phyloP scores from a whole-genome alignment of 2,329 filamentous ascomycete genomes.

The Colletotrichum simmondsii region DNA sequence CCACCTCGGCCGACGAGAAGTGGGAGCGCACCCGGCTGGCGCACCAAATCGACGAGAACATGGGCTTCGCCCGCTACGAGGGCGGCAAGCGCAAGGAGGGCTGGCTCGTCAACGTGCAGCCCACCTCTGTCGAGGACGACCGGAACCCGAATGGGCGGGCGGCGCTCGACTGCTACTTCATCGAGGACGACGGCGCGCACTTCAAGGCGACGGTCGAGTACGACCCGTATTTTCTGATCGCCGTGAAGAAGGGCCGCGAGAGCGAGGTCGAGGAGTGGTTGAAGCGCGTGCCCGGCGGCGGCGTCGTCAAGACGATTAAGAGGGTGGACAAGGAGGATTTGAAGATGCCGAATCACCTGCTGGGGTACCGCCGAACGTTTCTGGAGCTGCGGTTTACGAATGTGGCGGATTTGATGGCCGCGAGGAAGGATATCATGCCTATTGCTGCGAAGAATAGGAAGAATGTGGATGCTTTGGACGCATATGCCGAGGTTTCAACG shows the following conservation, averaged over 20 bases:
- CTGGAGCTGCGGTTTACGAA: slow-evolving; percentile 89
- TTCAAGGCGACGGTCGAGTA: slow-evolving; percentile 98
- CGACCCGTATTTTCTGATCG: slow-evolving; percentile 95
- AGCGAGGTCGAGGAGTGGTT: slow-evolving; percentile 97
- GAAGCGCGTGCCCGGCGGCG: slow-evolving; percentile 80
- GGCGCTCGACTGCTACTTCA: slow-evolving; percentile 96
- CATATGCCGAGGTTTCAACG: slow-evolving; percentile 95
- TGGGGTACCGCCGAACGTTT: slow-evolving; percentile 91
- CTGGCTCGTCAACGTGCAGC: slow-evolving; percentile 96
- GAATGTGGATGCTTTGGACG: slow-evolving; percentile 96
- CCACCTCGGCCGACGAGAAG: slow-evolving; percentile 92
- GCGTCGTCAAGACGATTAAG: slow-evolving; percentile 81
- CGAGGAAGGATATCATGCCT: slow-evolving; percentile 85
- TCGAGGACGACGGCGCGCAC: slow-evolving; percentile 85
- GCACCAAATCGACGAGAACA: slow-evolving; percentile 90
- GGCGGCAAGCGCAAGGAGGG: slow-evolving; percentile 83
- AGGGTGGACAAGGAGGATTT: slow-evolving; percentile 93
- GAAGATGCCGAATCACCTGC: slow-evolving; percentile 92
- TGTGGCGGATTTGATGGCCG: slow-evolving; percentile 85
- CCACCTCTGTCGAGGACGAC: slow-evolving; percentile 87
- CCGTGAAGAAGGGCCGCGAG: slow-evolving; percentile 88
- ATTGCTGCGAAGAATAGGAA: slow-evolving; percentile 97
- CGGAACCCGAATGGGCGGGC: slow-evolving; percentile 86
- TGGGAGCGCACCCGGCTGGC: slow-evolving; percentile 86
- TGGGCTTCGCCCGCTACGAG: slow-evolving; percentile 95